phyloP scores from a whole-genome alignment of 352 stramenopile species.

The Phytophthora chlamydospora region DNA sequence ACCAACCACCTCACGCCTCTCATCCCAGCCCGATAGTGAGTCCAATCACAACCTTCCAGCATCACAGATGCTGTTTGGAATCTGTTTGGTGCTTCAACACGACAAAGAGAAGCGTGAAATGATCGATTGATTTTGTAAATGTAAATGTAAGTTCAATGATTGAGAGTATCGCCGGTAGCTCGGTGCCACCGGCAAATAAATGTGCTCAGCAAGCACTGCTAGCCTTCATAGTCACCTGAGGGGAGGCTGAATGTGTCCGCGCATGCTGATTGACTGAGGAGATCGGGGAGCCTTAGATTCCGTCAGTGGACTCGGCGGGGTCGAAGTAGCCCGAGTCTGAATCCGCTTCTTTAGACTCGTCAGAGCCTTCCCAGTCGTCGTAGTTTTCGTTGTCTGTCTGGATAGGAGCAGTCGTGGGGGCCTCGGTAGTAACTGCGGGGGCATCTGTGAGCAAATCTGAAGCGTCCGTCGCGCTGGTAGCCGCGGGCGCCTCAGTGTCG shows the following conservation, averaged over 20 bases:
- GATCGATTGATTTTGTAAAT: background rate
- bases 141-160: too few species aligned
- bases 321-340: conserved; percentile 27
- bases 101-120: background rate
- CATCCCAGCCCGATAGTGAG: too few species aligned
- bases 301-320: conserved; percentile 14
- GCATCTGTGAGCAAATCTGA: background rate
- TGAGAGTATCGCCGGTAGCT: background rate
- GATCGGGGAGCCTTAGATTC: conserved; percentile 2
- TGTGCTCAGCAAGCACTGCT: background rate
- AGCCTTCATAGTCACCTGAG: background rate
- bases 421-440: background rate
- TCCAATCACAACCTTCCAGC: too few species aligned
- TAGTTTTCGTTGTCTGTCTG: conserved; percentile 5
- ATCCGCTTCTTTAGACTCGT: conserved; percentile 6
- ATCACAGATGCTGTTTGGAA: too few species aligned
- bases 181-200: background rate
- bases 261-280: background rate
- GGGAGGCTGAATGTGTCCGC: background rate
- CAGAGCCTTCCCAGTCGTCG: conserved; percentile 26
- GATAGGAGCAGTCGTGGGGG: background rate
- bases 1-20: too few species aligned
- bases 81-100: too few species aligned
- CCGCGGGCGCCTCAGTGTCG: too few species aligned
- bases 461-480: background rate